Conservation (phyloP, 768 basidiomycete species). For the Kwoniella dendrophila region DNA sequence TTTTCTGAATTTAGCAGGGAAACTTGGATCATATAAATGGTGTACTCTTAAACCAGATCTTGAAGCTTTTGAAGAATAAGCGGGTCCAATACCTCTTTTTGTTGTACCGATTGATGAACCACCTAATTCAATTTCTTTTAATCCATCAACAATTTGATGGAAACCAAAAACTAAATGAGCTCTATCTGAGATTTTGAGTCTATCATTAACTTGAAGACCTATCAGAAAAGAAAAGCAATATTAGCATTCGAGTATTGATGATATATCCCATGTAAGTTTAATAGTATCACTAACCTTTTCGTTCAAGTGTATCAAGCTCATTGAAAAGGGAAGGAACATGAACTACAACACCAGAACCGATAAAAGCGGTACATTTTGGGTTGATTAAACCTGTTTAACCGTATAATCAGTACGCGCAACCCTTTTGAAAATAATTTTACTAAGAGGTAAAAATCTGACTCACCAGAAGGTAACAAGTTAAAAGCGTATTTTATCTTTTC, state of each 20-base stretch:
- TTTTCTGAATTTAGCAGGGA: constrained; percentile 88
- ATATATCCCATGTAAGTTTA: not conserved
- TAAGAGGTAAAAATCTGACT: constrained; percentile 40
- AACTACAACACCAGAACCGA: constrained; percentile 94
- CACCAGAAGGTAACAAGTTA: constrained; percentile 91
- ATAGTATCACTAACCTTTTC: constrained; percentile 81
- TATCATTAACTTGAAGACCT: constrained; percentile 83
- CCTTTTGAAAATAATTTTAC: no score
- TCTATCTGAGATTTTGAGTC: constrained; percentile 91
- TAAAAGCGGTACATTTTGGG: constrained; percentile 77
- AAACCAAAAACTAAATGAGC: constrained; percentile 98
- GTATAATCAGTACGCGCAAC: constrained; percentile 13
- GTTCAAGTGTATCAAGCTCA: constrained; percentile 82
- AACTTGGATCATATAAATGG: constrained; percentile 87
- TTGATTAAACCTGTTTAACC: constrained; percentile 72
- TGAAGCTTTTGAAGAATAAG: constrained; percentile 96
- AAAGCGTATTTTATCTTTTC: constrained; percentile 84
- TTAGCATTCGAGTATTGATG: not conserved
- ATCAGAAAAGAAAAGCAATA: constrained; percentile 5
- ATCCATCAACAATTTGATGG: constrained; percentile 97
- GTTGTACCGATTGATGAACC: constrained; percentile 88
- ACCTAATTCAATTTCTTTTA: constrained; percentile 96
- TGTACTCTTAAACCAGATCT: constrained; percentile 94
- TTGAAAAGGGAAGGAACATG: constrained; percentile 93
- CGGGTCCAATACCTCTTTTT: constrained; percentile 96